Conservation (phyloP, 2,329 filamentous ascomycete species). For the Ophiostoma piceae region DNA sequence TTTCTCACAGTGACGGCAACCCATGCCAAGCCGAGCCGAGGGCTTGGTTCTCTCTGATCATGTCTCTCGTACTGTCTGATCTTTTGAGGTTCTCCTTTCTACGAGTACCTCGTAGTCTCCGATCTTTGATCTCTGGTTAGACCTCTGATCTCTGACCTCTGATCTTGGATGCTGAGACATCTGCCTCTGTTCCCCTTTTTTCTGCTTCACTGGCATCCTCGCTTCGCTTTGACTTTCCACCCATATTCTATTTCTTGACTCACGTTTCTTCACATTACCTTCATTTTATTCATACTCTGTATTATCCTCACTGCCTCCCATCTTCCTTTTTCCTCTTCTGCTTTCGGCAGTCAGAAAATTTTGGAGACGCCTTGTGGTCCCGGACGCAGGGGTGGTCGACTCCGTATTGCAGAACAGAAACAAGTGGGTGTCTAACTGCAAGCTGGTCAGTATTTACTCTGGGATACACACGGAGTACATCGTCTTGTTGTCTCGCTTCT, state of each 20-base stretch:
- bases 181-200: background rate
- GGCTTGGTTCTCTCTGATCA: background rate
- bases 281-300: background rate
- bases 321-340: constrained; percentile 7
- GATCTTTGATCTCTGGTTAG: background rate
- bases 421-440: background rate
- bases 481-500: background rate
- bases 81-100: no score
- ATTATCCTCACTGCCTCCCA: background rate
- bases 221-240: background rate
- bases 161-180: background rate
- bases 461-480: constrained; percentile 5
- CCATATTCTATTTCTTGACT: no score
- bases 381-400: background rate
- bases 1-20: constrained; percentile 6
- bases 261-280: background rate
- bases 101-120: background rate
- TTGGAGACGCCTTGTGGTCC: constrained; percentile 3
- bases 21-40: constrained; percentile 1
- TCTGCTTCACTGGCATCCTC: background rate
- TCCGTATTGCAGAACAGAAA: background rate
- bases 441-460: background rate
- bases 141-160: background rate
- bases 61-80: no score
- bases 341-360: background rate